Conservation (phyloP, 1,284 basidiomycete species). For the Erythrobasidium hasegawianum region DNA sequence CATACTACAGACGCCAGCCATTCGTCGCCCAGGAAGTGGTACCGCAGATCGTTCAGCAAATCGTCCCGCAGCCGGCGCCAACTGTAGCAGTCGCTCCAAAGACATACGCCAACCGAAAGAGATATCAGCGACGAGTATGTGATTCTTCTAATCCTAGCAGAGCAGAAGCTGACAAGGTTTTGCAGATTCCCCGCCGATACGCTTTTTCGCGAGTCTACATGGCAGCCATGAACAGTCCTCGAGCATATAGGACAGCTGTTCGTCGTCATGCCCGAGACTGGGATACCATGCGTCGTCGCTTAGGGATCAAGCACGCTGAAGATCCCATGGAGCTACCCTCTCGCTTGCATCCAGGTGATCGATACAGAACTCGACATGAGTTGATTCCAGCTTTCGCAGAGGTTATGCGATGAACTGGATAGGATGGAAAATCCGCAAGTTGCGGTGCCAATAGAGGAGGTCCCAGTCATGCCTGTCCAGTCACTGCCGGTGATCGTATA, state of each 20-base stretch:
- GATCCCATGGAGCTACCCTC: not conserved
- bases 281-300: not conserved
- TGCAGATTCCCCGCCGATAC: not conserved
- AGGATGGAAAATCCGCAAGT: not conserved
- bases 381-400: not conserved
- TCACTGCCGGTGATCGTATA: not conserved
- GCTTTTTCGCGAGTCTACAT: not conserved
- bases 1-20: too few relatives aligned
- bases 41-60: too few relatives aligned
- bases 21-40: too few relatives aligned
- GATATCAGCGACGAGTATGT: too few relatives aligned
- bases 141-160: too few relatives aligned
- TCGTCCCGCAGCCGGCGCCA: too few relatives aligned
- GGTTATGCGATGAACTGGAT: not conserved
- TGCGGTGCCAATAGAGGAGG: not conserved
- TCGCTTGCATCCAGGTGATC: not conserved
- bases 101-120: too few relatives aligned
- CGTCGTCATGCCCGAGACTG: not conserved
- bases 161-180: not conserved
- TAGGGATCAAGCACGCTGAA: conserved; percentile 1
- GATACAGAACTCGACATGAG: not conserved
- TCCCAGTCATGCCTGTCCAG: not conserved
- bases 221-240: not conserved
- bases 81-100: too few relatives aligned
- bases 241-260: not conserved